phyloP scores from a whole-genome alignment of 768 basidiomycete genomes.

The Podaxis carcinomalis region DNA sequence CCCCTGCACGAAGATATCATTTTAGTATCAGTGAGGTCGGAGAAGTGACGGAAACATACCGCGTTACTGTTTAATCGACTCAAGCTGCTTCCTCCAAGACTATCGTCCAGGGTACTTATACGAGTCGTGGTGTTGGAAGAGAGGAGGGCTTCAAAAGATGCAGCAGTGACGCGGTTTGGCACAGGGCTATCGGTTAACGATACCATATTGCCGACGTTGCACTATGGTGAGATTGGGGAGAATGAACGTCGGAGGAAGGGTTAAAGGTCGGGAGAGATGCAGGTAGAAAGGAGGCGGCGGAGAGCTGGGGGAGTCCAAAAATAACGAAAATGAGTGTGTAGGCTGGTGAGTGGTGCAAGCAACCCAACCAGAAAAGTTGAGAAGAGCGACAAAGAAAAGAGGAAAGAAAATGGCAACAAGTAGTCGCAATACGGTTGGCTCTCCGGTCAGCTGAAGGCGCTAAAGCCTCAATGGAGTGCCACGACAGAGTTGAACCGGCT shows the following conservation, averaged over 20 bases:
- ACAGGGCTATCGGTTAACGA: constrained; percentile 1
- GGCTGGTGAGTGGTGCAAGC: background rate
- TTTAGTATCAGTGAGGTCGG: background rate
- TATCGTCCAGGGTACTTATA: background rate
- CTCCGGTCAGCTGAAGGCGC: background rate
- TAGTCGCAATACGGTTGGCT: background rate
- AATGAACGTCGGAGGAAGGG: background rate
- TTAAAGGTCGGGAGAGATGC: background rate
- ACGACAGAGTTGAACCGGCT: background rate
- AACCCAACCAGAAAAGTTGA: background rate
- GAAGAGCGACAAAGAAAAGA: background rate
- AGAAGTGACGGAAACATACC: background rate
- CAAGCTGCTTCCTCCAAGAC: background rate
- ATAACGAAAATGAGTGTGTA: background rate
- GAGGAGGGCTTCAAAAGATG: constrained; percentile 9
- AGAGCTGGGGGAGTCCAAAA: too few relatives aligned
- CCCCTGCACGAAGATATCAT: background rate
- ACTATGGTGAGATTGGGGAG: background rate
- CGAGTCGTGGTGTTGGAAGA: background rate
- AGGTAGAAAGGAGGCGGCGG: background rate
- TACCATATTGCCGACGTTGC: constrained; percentile 3
- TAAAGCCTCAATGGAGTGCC: background rate
- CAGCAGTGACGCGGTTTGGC: background rate
- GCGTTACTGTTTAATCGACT: background rate
- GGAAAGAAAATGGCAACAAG: background rate